Percentiles rank a stretch among this genome's conserved stretches.
These are phyloP conservation scores for Calonectria honghensis DNA, from an alignment of 2,329 filamentous ascomycete species.

Conservation along the genomic window DNA sequence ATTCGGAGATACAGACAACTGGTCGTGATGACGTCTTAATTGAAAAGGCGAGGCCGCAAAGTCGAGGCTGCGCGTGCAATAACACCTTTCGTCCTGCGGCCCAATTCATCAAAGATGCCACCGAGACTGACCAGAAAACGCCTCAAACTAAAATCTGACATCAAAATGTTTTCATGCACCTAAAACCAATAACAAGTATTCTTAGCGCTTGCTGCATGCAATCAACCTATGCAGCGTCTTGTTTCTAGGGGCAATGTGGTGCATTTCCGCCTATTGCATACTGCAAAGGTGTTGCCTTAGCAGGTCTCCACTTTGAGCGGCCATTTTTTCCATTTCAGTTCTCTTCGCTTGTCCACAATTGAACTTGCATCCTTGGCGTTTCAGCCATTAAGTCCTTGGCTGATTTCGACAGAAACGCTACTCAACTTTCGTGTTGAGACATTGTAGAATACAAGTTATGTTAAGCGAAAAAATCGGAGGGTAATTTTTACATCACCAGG, in stretches of 20 bases:
- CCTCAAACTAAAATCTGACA: neutral
- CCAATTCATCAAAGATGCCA: neutral
- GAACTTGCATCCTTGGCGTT: neutral
- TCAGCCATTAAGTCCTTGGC: neutral
- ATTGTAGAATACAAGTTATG: neutral
- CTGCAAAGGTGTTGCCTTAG: neutral
- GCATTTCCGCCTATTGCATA: neutral
- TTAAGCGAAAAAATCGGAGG: neutral
- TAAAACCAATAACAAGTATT: neutral
- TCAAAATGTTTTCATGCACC: neutral
- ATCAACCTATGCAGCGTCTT: neutral
- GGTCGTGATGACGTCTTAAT: neutral
- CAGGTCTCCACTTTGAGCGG: neutral
- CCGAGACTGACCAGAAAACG: neutral
- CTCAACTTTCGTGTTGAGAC: neutral
- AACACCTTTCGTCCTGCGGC: neutral
- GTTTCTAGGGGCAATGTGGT: neutral
- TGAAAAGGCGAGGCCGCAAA: neutral
- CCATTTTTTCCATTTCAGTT: neutral
- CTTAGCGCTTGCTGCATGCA: neutral
- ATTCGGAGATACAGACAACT: no score
- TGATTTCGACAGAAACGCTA: rapidly evolving
- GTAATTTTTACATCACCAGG: neutral
- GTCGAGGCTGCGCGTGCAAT: neutral
- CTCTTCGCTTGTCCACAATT: neutral